A percentile compares a stretch with the other conserved stretches of the same genome.
phyloP scores from a whole-genome alignment of 2,329 filamentous ascomycete genomes.

The Alternaria rosae region DNA sequence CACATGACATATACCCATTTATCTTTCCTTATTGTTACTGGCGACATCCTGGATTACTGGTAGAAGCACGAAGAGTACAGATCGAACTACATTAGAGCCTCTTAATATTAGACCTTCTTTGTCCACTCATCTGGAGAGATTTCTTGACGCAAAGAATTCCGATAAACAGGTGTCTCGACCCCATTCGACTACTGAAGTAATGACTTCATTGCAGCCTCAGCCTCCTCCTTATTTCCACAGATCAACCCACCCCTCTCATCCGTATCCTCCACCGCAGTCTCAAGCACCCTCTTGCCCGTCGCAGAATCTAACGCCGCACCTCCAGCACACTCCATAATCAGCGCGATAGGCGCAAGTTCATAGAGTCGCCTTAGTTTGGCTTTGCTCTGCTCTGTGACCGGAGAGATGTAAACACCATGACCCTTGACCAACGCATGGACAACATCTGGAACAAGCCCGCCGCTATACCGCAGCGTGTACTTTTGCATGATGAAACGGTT shows the following conservation, averaged over 20 bases:
- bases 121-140: neutral
- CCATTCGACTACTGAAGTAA: neutral
- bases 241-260: slow-evolving; percentile 45
- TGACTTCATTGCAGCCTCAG: slow-evolving; percentile 27
- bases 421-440: slow-evolving; percentile 67
- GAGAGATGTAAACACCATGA: slow-evolving; percentile 67
- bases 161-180: no score
- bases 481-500: slow-evolving; percentile 58
- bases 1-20: neutral
- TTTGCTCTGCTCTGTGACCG: slow-evolving; percentile 59
- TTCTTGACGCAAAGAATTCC: neutral
- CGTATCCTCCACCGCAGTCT: slow-evolving; percentile 29
- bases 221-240: slow-evolving; percentile 42
- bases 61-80: neutral
- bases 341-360: slow-evolving; percentile 66
- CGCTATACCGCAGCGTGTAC: slow-evolving; percentile 68
- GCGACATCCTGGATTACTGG: neutral
- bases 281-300: slow-evolving; percentile 33
- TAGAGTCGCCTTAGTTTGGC: slow-evolving; percentile 68
- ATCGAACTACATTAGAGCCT: neutral
- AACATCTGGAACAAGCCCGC: slow-evolving; percentile 68
- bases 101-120: neutral
- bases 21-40: neutral
- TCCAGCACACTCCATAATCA: slow-evolving; percentile 67
- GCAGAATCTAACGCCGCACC: slow-evolving; percentile 63